Evolutionary conservation across 176 grass and related monocot genomes (phyloP).

Genomic region (Phoenix roebelenii): DNA sequence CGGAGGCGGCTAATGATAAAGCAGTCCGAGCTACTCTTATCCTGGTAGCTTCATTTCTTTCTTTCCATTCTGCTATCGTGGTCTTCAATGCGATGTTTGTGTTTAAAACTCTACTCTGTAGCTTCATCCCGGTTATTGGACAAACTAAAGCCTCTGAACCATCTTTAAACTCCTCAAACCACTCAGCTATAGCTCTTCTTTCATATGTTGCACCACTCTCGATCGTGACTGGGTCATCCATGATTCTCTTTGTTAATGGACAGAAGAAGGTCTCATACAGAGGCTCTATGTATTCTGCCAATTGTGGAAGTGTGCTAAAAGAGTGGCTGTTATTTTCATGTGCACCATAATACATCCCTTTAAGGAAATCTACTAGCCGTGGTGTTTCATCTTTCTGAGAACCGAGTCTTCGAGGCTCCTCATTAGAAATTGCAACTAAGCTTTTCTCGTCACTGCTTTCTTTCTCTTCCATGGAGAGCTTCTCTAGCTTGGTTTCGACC

Average conservation of each 20-base stretch:
- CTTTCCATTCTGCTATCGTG: slow-evolving; percentile 71
- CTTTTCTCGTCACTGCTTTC: neutral
- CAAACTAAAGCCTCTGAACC: slow-evolving; percentile 44
- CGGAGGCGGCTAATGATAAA: slow-evolving; percentile 33
- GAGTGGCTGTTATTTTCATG: slow-evolving; percentile 31
- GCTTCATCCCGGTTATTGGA: slow-evolving; percentile 52
- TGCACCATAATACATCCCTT: slow-evolving; percentile 37
- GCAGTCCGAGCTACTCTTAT: slow-evolving; percentile 51
- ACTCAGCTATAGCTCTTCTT: slow-evolving; percentile 56
- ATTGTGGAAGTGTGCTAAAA: slow-evolving; percentile 29
- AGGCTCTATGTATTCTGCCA: slow-evolving; percentile 66
- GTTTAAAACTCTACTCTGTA: slow-evolving; percentile 51
- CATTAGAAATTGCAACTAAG: slow-evolving; percentile 6
- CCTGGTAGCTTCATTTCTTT: slow-evolving; percentile 53
- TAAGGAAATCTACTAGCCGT: slow-evolving; percentile 50
- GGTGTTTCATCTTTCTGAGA: slow-evolving; percentile 33
- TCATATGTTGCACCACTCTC: slow-evolving; percentile 89
- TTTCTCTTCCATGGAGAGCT: neutral
- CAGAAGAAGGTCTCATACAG: slow-evolving; percentile 92
- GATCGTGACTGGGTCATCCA: slow-evolving; percentile 68
- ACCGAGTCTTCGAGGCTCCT: slow-evolving; percentile 10
- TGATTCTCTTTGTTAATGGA: slow-evolving; percentile 73
- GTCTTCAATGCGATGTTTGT: slow-evolving; percentile 55
- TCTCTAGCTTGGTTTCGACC: slow-evolving; percentile 14
- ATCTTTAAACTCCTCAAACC: slow-evolving; percentile 47